Base-by-base conservation (phyloP, 176 grass and related monocot species). In the Oropetium thomaeum region DNA sequence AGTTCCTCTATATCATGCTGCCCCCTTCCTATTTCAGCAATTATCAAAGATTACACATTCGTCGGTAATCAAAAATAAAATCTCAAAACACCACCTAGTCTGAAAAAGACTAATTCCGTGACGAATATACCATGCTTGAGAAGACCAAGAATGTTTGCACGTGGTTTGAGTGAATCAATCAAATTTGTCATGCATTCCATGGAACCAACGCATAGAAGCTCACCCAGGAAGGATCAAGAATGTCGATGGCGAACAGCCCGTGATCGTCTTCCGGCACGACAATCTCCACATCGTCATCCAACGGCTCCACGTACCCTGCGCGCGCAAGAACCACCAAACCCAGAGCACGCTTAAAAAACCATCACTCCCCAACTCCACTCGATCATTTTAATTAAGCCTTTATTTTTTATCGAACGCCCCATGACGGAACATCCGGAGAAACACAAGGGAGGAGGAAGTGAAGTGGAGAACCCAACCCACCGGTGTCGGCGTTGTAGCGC, bases 181-280 rank as follows among this genome's bases (percentile, higher is more conserved):
- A n/a, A 32, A 32, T 40, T 38, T 49, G 13, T 15, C 10, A 23
- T 0, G 60, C 8, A 29, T 34, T 65, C 22, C 67, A 47, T 12
- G 57, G 43, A 76, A 25, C 19, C 9, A 37, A 2, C 22, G 60
- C 3, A 32, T 16, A 35, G 1, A 38, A 43, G 73, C 81, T 83
- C 74, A 97, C 95, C 86, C 89, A 93, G 29, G 90, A 97, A 83
- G 95, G 90, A 83, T 97, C 90, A 20, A 97, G 92, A 83, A 97
- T 79, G 78, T 97, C 90, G 40, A 97, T 91, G 76, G 95, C 95
- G 48, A 75, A 90, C 15, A 97, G 77, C 5, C 95, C 95, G 11
- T 93, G 88, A 47, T 97, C 91, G 75, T 93, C 88, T 23, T 97
- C 90, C 20, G 95, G 95, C 17, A 93, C 95, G 13, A 75, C 86